Evolutionary conservation across 306 rosid species (phyloP), one percentile per base, ranked within the genome.

Genomic region (Vigna mungo): DNA sequence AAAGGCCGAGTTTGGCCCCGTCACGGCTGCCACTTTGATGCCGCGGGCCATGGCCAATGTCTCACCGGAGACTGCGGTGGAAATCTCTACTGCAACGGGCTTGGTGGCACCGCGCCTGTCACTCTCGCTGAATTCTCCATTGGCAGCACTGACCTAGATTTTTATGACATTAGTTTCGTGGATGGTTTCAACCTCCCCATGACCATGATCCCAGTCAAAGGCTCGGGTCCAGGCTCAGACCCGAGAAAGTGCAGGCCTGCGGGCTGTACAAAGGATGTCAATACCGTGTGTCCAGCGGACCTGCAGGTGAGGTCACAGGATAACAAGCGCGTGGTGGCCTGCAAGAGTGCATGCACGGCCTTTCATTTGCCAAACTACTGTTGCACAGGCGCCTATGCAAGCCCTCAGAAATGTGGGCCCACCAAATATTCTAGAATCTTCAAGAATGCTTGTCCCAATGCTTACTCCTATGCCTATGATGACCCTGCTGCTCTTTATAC

Each of bases 1-100:
- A 89, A 96, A 2, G 98, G 98, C 74, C 97, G 98, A 67, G 78
- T 94, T 83, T 94, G 98, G 98, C 96, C 96, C 46, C 96, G 98
- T 41, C 96, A 89, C 39, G 98, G 90, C 71, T 94, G 98, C 84
- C 37, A 90, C 65, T 94, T 94, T 82, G 96, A 94, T 78, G 68
- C 96, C 8, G 48, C 92, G 14, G 97, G 97, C 0, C 86, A 78
- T 0, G 98, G 98, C 7, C 87, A 78, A n/a, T 94, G 98, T 78
- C 92, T 93, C 68, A 91, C 98, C 1, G 98, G 98, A 0, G 97
- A 94, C 84, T 94, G 98, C 81, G 98, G 97, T 1, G 96, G 96
- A 0, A 65, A 87, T 32, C 92, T 94, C 63, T 92, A 78, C 89
- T 94, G 98, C 82, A 82, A 84, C 58, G 98, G 98, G 47, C 60